Conservation (phyloP, 2,329 filamentous ascomycete genomes). For the Colletotrichum sp. region DNA sequence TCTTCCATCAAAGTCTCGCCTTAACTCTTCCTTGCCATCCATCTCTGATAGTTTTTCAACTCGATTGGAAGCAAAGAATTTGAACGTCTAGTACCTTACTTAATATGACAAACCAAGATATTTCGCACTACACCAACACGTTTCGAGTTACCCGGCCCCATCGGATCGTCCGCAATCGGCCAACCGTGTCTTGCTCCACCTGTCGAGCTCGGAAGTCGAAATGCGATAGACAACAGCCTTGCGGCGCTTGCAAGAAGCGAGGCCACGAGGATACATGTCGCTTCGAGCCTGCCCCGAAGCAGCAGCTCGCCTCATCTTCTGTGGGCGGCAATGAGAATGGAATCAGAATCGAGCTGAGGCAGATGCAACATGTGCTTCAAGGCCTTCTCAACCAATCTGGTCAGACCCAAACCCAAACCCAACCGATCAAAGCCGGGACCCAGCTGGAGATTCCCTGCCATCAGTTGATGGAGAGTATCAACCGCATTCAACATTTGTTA, state of each 20-base stretch:
- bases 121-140: background rate
- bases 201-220: background rate
- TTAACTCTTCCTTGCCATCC: background rate
- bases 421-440: background rate
- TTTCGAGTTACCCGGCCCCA: background rate
- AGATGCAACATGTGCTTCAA: constrained; percentile 45
- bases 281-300: background rate
- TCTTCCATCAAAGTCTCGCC: background rate
- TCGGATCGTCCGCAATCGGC: background rate
- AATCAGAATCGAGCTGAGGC: constrained; percentile 42
- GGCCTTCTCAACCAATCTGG: constrained; percentile 25
- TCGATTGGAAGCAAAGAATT: background rate
- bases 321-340: constrained; percentile 21
- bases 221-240: background rate
- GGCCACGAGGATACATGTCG: background rate
- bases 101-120: background rate
- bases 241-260: background rate
- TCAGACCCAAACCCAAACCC: background rate
- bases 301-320: background rate
- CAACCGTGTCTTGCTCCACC: background rate
- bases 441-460: background rate
- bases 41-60: background rate
- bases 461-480: constrained; percentile 19
- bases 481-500: constrained; percentile 40
- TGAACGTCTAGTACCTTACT: background rate